Base-by-base conservation (phyloP, 2,329 filamentous ascomycete species). In the Aureobasidium sp. region DNA sequence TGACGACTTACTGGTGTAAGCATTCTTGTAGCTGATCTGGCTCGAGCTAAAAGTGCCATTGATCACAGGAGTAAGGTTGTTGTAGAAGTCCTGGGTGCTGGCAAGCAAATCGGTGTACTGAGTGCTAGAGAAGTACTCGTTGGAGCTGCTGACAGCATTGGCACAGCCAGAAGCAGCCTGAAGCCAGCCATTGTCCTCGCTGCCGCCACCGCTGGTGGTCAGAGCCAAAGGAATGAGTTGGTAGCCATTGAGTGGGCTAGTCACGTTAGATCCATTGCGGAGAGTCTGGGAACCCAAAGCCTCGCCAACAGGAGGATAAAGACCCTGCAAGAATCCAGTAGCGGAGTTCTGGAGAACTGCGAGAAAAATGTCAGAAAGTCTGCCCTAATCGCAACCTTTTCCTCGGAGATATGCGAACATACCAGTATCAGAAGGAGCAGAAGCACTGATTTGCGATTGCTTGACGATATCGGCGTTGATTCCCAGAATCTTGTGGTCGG, bases 141-240 rank as follows among this genome's bases (percentile, higher is more conserved):
- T 83, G 63, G 82, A 85, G 75, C 82, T 85, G 58, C 78, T 72
- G 50, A 78, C 76, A 23, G 83, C 82, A 64, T 81, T 80, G 17
- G 76, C 75, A 71, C 84, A 87, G 65, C 77, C 78, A 55, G 77
- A 81, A 6, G 82, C 76, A 63, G 80, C 79, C 69, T 87, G 83
- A 36, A 87, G 72, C 84, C 84, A 87, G 58, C 76, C 76, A 7
- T 75, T 74, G 68, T 64, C 62, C 55, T 66, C 64, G 77, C 62
- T 61, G 41, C 64, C 61, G 13, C 84, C 71, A 72, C 84, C 84
- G 2, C 78, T 80, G 2, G 78, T 73, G 32, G 88, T 79, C 3
- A 83, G 77, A 63, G 86, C 82, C 61, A 97, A 79, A 20, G 90
- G 89, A 67, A 96, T 87, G 64, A 94, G 84, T 75, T 97, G 92